These are phyloP conservation scores for Pterocarpus santalinus DNA, from an alignment of 306 rosid genomes.

Conservation along the genomic window DNA sequence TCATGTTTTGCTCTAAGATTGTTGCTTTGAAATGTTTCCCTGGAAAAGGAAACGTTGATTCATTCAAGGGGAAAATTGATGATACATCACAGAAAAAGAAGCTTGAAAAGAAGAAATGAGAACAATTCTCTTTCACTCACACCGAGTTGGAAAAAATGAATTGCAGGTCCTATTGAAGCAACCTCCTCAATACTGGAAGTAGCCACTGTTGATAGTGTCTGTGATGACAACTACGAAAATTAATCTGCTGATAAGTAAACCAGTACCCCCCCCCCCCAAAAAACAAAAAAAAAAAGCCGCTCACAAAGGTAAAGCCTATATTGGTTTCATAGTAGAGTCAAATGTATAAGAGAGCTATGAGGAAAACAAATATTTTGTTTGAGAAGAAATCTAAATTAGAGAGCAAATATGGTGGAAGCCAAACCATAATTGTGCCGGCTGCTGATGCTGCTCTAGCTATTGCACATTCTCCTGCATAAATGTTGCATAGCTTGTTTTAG, in stretches of 20 bases:
- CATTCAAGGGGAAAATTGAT: background rate
- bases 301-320: too few species aligned
- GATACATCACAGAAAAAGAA: too few species aligned
- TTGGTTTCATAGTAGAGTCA: background rate
- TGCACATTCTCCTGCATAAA: slow-evolving; percentile 76
- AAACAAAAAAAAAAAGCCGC: too few species aligned
- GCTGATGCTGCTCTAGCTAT: slow-evolving; percentile 84
- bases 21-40: background rate
- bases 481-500: slow-evolving; percentile 8
- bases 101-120: background rate
- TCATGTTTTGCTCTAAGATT: slow-evolving; percentile 17
- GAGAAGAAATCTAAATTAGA: background rate
- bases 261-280: too few species aligned
- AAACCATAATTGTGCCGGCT: slow-evolving; percentile 79
- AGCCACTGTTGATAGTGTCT: slow-evolving; percentile 93
- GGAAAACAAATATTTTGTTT: too few species aligned
- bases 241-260: too few species aligned
- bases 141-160: slow-evolving; percentile 92
- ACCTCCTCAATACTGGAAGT: slow-evolving; percentile 96
- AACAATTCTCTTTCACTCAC: slow-evolving; percentile 43
- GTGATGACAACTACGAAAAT: slow-evolving; percentile 20
- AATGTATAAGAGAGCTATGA: background rate
- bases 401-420: slow-evolving; percentile 1
- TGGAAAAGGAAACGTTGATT: background rate
- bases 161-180: slow-evolving; percentile 96